A percentile compares a stretch with the other conserved stretches of the same genome.
Conservation (phyloP, 164 flowering plant species). For the Berberis thunbergii region DNA sequence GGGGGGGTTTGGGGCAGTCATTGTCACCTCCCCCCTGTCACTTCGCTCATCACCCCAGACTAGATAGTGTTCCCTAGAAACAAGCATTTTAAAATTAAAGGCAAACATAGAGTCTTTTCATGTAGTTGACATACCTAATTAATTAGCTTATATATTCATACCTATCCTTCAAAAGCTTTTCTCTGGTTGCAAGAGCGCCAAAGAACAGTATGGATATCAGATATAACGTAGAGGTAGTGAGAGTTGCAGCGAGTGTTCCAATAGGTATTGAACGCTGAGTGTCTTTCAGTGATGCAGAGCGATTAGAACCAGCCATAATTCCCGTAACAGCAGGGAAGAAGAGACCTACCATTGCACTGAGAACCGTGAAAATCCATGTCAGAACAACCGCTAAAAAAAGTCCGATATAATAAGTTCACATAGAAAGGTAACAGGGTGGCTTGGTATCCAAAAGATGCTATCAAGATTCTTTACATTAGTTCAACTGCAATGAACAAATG, state of each 20-base stretch:
- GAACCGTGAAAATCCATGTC: slow-evolving; percentile 15
- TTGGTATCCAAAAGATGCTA: no score
- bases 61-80: no score
- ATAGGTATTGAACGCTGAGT: slow-evolving; percentile 95
- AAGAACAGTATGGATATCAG: slow-evolving; percentile 71
- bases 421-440: no score
- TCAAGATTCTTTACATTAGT: no score
- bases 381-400: background rate
- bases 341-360: slow-evolving; percentile 95
- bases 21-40: no score
- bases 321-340: slow-evolving; percentile 99
- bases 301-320: slow-evolving; percentile 99
- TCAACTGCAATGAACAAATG: no score
- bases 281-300: slow-evolving; percentile 92
- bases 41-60: no score
- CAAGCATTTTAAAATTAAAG: no score
- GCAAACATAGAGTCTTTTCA: no score
- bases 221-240: slow-evolving; percentile 68
- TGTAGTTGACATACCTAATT: background rate
- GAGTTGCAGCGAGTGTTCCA: slow-evolving; percentile 92
- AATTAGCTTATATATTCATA: slow-evolving; percentile 11
- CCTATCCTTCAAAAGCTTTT: slow-evolving; percentile 95
- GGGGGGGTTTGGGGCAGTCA: no score
- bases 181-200: slow-evolving; percentile 91
- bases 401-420: no score